Percentiles rank a stretch among this genome's conserved stretches.
These are phyloP conservation scores for Dactylella cylindrospora DNA, from an alignment of 2,329 filamentous ascomycete species.

Conservation along the genomic window DNA sequence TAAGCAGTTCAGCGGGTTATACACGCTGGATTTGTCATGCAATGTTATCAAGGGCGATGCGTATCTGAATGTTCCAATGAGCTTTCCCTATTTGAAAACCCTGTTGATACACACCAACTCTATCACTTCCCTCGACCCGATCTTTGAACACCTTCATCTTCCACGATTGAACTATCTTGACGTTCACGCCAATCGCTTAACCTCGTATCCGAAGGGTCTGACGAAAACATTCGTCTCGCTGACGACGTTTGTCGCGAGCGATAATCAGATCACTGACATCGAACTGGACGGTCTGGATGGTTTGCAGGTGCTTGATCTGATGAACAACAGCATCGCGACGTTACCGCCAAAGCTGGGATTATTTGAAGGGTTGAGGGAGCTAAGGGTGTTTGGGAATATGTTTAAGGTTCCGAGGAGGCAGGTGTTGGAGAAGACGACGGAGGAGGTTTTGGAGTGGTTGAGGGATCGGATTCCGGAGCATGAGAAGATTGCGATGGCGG, in stretches of 20 bases:
- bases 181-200: conserved; percentile 77
- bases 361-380: conserved; percentile 67
- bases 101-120: conserved; percentile 75
- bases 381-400: conserved; percentile 80
- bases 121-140: conserved; percentile 67
- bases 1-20: conserved; percentile 69
- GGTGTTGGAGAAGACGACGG: conserved; percentile 81
- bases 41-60: conserved; percentile 68
- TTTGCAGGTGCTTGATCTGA: conserved; percentile 72
- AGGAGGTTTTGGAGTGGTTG: conserved; percentile 65
- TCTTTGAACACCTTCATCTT: conserved; percentile 69
- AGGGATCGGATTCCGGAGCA: conserved; percentile 46
- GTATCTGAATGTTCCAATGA: conserved; percentile 67
- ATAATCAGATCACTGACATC: conserved; percentile 76
- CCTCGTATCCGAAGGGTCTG: conserved; percentile 65
- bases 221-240: conserved; percentile 70
- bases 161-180: conserved; percentile 76
- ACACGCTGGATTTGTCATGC: conserved; percentile 71
- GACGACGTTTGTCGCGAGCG: conserved; percentile 69
- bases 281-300: conserved; percentile 73
- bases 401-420: conserved; percentile 86
- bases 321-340: conserved; percentile 81
- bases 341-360: conserved; percentile 80
- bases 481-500: neutral
- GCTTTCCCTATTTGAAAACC: conserved; percentile 72